Evolutionary conservation across 768 basidiomycete species (phyloP).

Genomic region (Collybia sp.): DNA sequence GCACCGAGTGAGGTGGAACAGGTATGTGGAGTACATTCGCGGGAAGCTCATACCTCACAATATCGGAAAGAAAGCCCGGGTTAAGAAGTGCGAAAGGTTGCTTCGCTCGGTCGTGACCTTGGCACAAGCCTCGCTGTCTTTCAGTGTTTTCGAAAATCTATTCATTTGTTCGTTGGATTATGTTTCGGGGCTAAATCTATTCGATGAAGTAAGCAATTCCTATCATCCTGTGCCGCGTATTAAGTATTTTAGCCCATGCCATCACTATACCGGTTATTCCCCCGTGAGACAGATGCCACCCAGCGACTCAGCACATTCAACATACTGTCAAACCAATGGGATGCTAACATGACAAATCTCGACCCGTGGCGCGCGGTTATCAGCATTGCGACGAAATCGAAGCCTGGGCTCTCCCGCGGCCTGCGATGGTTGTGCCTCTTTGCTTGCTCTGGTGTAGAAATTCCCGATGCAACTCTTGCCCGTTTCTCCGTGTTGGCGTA

Average conservation of each 20-base stretch:
- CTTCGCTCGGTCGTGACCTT: slow-evolving; percentile 53
- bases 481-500: slow-evolving; percentile 39
- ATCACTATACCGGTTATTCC: slow-evolving; percentile 54
- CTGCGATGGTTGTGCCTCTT: slow-evolving; percentile 60
- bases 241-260: slow-evolving; percentile 36
- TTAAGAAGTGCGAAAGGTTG: slow-evolving; percentile 29
- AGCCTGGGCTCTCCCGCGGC: slow-evolving; percentile 38
- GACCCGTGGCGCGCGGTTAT: slow-evolving; percentile 56
- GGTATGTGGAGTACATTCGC: slow-evolving; percentile 3
- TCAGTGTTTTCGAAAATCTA: slow-evolving; percentile 53
- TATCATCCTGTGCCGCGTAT: background rate
- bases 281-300: slow-evolving; percentile 41
- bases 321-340: slow-evolving; percentile 19
- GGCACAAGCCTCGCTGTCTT: slow-evolving; percentile 46
- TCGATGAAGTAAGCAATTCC: slow-evolving; percentile 31
- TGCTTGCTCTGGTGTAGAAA: slow-evolving; percentile 59
- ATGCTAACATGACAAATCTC: slow-evolving; percentile 20
- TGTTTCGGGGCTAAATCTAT: slow-evolving; percentile 25
- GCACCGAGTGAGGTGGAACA: slow-evolving; percentile 7
- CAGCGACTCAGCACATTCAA: slow-evolving; percentile 35
- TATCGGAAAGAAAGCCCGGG: background rate
- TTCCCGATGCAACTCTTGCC: slow-evolving; percentile 47
- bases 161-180: slow-evolving; percentile 57
- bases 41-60: background rate
- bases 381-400: slow-evolving; percentile 34